These are phyloP conservation scores for Eustoma russellianum DNA, from an alignment of 257 asterid genomes.

Conservation along the genomic window DNA sequence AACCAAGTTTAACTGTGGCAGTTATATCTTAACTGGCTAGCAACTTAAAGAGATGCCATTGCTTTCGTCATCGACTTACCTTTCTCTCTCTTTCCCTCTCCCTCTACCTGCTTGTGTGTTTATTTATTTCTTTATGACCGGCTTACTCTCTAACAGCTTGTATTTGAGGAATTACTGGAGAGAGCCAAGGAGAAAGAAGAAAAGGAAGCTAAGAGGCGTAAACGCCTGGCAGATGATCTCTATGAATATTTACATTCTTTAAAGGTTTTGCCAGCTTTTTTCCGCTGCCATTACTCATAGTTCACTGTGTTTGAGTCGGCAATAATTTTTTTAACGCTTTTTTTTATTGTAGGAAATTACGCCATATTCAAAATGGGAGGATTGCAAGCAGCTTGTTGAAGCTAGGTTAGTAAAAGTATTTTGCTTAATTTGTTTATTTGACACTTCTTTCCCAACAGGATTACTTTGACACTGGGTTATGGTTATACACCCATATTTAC, in stretches of 20 bases:
- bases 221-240: slow-evolving; percentile 64
- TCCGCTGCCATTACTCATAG: slow-evolving; percentile 1
- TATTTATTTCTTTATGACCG: slow-evolving; percentile 14
- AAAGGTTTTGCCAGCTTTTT: slow-evolving; percentile 40
- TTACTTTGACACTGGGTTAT: no score
- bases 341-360: slow-evolving; percentile 51
- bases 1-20: no score
- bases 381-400: slow-evolving; percentile 50
- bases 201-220: slow-evolving; percentile 80
- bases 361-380: slow-evolving; percentile 78
- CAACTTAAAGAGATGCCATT: no score
- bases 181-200: slow-evolving; percentile 75
- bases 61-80: no score
- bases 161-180: slow-evolving; percentile 63
- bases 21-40: no score
- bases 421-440: no score
- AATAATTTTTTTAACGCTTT: slow-evolving; percentile 3
- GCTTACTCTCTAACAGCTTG: slow-evolving; percentile 36
- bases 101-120: background rate
- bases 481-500: no score
- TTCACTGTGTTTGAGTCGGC: slow-evolving; percentile 11
- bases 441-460: no score
- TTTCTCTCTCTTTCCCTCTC: no score
- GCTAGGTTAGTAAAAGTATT: slow-evolving; percentile 42
- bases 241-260: slow-evolving; percentile 42